Evolutionary conservation across 1,139 yeast species (phyloP).

Genomic region (Suhomyces coccinellae): DNA sequence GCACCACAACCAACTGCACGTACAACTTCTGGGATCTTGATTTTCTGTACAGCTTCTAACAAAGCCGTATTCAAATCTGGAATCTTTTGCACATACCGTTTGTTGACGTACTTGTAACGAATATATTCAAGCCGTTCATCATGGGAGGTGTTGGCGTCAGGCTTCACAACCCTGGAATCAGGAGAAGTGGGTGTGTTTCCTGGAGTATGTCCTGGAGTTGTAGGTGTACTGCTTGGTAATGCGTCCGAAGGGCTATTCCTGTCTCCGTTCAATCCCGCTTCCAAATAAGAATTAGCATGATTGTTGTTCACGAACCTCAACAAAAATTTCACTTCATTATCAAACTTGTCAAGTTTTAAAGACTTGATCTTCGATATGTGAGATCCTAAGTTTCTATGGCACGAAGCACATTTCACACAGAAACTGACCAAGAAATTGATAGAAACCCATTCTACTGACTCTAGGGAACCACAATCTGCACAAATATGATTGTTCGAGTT

Average conservation of each 20-base stretch:
- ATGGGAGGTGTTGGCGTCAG: slow-evolving; percentile 36
- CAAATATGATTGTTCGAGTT: slow-evolving; percentile 65
- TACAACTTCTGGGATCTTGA: slow-evolving; percentile 48
- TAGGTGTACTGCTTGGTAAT: background rate
- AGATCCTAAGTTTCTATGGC: slow-evolving; percentile 55
- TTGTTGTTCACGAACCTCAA: slow-evolving; percentile 45
- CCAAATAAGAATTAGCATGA: slow-evolving; percentile 39
- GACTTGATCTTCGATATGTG: slow-evolving; percentile 53
- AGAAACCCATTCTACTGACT: slow-evolving; percentile 85
- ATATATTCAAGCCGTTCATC: slow-evolving; percentile 46
- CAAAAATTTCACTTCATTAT: slow-evolving; percentile 40
- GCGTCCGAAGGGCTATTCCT: background rate
- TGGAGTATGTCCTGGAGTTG: background rate
- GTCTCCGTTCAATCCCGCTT: slow-evolving; percentile 21
- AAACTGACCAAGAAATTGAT: slow-evolving; percentile 69
- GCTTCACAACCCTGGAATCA: slow-evolving; percentile 4
- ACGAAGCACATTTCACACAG: slow-evolving; percentile 79
- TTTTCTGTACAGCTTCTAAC: slow-evolving; percentile 51
- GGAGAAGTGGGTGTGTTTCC: slow-evolving; percentile 6
- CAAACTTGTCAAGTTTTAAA: slow-evolving; percentile 51
- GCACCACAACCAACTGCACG: slow-evolving; percentile 53
- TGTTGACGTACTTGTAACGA: slow-evolving; percentile 49
- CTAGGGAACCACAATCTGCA: slow-evolving; percentile 73
- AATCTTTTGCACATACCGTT: slow-evolving; percentile 32
- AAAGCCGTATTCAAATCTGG: slow-evolving; percentile 30